Conservation (phyloP, 768 basidiomycete species). For the Leccinum subtestaceum region DNA sequence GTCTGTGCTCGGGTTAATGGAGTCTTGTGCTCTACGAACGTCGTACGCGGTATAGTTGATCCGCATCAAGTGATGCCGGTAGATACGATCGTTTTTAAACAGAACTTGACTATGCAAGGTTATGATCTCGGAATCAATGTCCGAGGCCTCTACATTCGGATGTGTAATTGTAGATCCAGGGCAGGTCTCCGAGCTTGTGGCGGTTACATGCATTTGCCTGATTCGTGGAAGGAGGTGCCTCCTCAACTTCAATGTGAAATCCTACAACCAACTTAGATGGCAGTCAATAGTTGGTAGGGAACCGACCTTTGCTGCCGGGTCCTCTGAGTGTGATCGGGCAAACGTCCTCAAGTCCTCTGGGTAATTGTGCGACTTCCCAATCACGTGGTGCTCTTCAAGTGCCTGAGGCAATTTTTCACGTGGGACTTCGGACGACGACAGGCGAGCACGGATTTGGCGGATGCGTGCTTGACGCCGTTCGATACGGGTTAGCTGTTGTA, state of each 20-base stretch:
- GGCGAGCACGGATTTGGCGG: not conserved
- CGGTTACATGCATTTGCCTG: not conserved
- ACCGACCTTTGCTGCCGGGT: not conserved
- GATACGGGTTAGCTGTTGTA: no score
- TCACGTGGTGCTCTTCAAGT: not conserved
- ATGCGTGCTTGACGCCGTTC: no score
- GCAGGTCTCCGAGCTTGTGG: not conserved
- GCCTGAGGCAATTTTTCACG: not conserved
- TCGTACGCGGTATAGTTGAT: no score
- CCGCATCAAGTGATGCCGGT: no score
- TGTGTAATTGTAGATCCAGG: no score
- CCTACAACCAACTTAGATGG: not conserved
- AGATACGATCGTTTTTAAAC: no score
- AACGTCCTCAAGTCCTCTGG: not conserved
- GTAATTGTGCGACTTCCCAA: not conserved
- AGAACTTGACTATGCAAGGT: no score
- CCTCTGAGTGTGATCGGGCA: not conserved
- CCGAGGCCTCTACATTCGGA: no score
- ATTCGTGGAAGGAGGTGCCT: not conserved
- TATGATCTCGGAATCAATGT: not conserved
- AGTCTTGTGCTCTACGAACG: no score
- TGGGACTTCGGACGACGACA: not conserved
- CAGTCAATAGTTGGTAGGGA: not conserved
- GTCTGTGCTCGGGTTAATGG: no score
- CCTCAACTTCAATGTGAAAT: not conserved